Conservation (phyloP, 1,284 basidiomycete species). For the Apiotrichum mycotoxinovorans region DNA sequence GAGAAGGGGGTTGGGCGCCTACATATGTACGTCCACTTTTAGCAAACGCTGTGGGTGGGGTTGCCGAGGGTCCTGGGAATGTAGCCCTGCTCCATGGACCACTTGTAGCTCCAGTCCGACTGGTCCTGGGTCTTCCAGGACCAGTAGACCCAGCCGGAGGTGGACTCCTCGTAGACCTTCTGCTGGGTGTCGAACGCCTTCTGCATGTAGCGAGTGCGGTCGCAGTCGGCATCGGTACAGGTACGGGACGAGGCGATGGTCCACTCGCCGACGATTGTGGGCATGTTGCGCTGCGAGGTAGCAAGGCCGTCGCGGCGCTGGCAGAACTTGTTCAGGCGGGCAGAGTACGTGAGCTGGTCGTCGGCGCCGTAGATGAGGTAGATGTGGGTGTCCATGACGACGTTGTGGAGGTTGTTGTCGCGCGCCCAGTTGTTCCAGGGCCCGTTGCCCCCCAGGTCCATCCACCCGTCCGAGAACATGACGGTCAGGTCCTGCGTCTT, state of each 20-base stretch:
- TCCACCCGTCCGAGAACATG: neutral
- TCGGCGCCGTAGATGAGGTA: neutral
- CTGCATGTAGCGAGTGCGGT: constrained; percentile 3
- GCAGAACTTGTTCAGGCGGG: constrained; percentile 74
- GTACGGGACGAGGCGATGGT: neutral
- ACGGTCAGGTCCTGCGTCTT: constrained; percentile 1
- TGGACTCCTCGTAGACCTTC: neutral
- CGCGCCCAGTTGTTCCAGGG: constrained; percentile 60
- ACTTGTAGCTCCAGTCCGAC: constrained; percentile 63
- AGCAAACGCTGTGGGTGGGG: too few species aligned
- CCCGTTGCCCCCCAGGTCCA: constrained; percentile 60
- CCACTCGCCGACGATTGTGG: neutral
- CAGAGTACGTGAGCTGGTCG: constrained; percentile 60
- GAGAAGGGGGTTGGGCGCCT: too few species aligned
- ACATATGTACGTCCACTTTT: too few species aligned
- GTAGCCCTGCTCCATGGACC: constrained; percentile 37
- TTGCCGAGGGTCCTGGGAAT: neutral
- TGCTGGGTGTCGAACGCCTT: neutral
- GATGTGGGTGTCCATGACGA: neutral
- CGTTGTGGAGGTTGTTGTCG: constrained; percentile 23
- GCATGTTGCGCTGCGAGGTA: constrained; percentile 27
- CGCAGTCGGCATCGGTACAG: constrained; percentile 29
- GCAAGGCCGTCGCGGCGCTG: constrained; percentile 79
- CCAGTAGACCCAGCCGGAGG: constrained; percentile 35
- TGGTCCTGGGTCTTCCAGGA: constrained; percentile 46